Percentiles rank a stretch among this genome's conserved stretches.
Conservation (phyloP, 169 alveolate species). For the Neospora caninum region DNA sequence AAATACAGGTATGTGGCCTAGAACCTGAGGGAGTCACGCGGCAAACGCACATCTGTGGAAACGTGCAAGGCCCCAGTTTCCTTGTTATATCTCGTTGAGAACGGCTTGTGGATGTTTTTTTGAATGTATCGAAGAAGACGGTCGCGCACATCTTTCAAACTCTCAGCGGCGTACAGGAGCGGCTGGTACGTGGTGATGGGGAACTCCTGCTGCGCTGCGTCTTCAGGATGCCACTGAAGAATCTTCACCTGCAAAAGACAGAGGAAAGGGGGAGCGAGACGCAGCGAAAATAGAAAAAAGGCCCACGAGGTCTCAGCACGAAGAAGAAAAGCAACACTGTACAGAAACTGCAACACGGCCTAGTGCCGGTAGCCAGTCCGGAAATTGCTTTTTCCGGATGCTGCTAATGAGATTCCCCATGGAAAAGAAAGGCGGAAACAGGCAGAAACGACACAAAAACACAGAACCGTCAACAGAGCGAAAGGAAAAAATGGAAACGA, state of each 20-base stretch:
- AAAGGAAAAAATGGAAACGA: no score
- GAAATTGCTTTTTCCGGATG: no score
- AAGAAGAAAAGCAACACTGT: no score
- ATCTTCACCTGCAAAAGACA: slow-evolving; percentile 33
- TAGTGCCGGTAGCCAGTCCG: no score
- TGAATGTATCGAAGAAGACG: slow-evolving; percentile 21
- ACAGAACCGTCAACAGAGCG: no score
- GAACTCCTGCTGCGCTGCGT: slow-evolving; percentile 69
- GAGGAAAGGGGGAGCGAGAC: not conserved
- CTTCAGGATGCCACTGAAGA: slow-evolving; percentile 64
- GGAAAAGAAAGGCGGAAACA: no score
- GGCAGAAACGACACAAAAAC: no score
- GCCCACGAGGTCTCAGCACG: not conserved
- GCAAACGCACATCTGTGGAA: not conserved
- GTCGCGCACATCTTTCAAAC: slow-evolving; percentile 54
- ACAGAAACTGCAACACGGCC: no score
- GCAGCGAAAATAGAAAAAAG: not conserved
- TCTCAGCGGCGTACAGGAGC: slow-evolving; percentile 70
- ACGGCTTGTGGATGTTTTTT: slow-evolving; percentile 39
- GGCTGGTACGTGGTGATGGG: slow-evolving; percentile 84
- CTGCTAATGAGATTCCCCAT: no score
- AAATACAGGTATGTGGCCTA: no score
- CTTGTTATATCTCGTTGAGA: slow-evolving; percentile 36
- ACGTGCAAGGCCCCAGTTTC: slow-evolving; percentile 9
- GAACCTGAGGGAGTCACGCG: no score